Conservation (phyloP, 768 basidiomycete genomes). For the Guyanaporus albipodus region DNA sequence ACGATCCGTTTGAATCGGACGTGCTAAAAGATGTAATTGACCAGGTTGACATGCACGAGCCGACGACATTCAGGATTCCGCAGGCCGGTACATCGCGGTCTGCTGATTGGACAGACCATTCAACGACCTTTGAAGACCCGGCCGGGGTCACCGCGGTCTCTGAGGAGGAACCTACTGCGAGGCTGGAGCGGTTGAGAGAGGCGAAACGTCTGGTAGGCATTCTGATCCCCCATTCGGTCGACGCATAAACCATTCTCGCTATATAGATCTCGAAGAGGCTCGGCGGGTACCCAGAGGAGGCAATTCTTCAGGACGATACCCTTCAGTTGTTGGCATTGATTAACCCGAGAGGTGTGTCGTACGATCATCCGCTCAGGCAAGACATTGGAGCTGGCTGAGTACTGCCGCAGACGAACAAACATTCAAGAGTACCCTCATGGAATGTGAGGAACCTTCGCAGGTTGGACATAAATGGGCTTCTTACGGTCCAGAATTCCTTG, state of each 20-base stretch:
- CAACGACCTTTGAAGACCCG: background rate
- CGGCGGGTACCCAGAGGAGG: background rate
- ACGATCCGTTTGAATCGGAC: constrained; percentile 19
- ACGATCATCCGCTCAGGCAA: background rate
- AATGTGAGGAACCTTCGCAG: constrained; percentile 13
- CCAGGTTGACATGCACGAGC: background rate
- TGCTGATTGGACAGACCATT: background rate
- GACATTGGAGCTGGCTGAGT: background rate
- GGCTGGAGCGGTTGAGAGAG: constrained; percentile 18
- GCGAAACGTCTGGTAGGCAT: constrained; percentile 17
- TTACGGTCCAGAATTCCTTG: constrained; percentile 21
- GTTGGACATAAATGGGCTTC: constrained; percentile 18
- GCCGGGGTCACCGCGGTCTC: background rate
- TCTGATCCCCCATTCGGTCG: background rate
- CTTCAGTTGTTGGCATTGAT: constrained; percentile 22
- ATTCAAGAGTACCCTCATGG: constrained; percentile 14
- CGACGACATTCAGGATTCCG: constrained; percentile 6
- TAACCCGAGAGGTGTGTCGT: constrained; percentile 16
- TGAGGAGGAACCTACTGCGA: constrained; percentile 12
- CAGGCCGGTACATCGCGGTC: constrained; percentile 11
- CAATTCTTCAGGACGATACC: constrained; percentile 24
- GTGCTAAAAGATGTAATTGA: constrained; percentile 11
- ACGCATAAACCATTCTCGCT: background rate
- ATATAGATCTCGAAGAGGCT: constrained; percentile 16
- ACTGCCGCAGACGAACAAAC: constrained; percentile 10